Percentiles rank a stretch among this genome's conserved stretches.
phyloP scores from a whole-genome alignment of 805 yeast genomes.

The Clavispora phyllophila region DNA sequence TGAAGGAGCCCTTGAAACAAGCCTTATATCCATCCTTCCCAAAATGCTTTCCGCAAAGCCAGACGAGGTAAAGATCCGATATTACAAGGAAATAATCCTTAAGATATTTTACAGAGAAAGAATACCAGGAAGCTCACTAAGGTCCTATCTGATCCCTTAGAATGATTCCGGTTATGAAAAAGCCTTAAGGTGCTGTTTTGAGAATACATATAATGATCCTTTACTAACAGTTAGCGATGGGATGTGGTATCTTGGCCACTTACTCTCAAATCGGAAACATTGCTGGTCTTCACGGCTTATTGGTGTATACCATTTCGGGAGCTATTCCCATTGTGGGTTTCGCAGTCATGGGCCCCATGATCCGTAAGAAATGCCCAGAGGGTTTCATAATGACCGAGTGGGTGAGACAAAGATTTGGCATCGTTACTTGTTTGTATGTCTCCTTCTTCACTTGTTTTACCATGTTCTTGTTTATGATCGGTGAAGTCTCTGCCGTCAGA shows the following conservation, averaged over 20 bases:
- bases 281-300: constrained; percentile 81
- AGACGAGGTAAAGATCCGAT: too few relatives aligned
- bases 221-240: constrained; percentile 55
- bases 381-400: constrained; percentile 93
- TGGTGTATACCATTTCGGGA: constrained; percentile 75
- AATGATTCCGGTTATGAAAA: too few relatives aligned
- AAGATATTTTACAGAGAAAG: too few relatives aligned
- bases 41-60: too few relatives aligned
- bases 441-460: constrained; percentile 81
- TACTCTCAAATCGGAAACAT: constrained; percentile 82
- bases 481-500: constrained; percentile 78
- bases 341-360: constrained; percentile 75
- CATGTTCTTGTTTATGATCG: constrained; percentile 79
- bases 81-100: too few relatives aligned
- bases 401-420: constrained; percentile 82
- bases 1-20: too few relatives aligned
- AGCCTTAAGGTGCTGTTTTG: too few relatives aligned
- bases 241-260: constrained; percentile 82
- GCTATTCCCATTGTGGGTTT: constrained; percentile 83
- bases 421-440: constrained; percentile 64
- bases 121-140: too few relatives aligned
- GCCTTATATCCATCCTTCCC: too few relatives aligned
- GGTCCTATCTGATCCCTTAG: too few relatives aligned
- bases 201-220: not conserved
- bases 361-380: constrained; percentile 74